Percentiles rank a stretch among this genome's conserved stretches.
Evolutionary conservation across 2,329 filamentous ascomycete genomes (phyloP).

Genomic region (Cadophora sp.): DNA sequence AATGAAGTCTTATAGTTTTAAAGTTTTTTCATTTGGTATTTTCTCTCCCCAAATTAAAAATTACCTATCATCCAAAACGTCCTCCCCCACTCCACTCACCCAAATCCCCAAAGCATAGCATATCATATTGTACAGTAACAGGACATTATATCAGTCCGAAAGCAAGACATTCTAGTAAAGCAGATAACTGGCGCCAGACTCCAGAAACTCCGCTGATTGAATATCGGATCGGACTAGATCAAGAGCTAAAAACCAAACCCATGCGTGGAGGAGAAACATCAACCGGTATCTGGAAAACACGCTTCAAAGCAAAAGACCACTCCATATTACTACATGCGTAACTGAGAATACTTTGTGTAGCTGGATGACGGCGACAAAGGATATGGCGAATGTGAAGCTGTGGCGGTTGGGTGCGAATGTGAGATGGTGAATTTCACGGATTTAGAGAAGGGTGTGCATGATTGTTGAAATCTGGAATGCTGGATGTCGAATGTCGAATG

Average conservation of each 20-base stretch:
- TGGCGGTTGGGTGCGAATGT: neutral
- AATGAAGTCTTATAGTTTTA: neutral
- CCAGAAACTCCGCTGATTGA: neutral
- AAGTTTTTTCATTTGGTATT: neutral
- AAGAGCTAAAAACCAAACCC: neutral
- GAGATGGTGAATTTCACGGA: neutral
- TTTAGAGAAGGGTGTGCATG: neutral
- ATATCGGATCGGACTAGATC: neutral
- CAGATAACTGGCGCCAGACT: neutral
- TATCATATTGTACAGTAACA: no score
- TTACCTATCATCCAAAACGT: neutral
- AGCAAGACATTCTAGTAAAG: no score
- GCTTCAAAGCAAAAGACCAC: constrained; percentile 6
- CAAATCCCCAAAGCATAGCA: neutral
- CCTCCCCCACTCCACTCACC: neutral
- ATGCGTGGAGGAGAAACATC: neutral
- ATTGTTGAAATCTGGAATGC: neutral
- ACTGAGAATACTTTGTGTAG: neutral
- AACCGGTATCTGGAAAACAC: neutral
- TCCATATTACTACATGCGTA: neutral
- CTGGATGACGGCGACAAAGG: neutral
- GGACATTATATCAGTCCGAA: no score
- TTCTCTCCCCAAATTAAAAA: neutral
- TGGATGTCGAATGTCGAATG: no score
- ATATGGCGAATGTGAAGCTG: neutral